A percentile compares a stretch with the other conserved stretches of the same genome.
Evolutionary conservation across 495 filamentous ascomycete species (phyloP).

Genomic region (Opeltia flavorubescens): DNA sequence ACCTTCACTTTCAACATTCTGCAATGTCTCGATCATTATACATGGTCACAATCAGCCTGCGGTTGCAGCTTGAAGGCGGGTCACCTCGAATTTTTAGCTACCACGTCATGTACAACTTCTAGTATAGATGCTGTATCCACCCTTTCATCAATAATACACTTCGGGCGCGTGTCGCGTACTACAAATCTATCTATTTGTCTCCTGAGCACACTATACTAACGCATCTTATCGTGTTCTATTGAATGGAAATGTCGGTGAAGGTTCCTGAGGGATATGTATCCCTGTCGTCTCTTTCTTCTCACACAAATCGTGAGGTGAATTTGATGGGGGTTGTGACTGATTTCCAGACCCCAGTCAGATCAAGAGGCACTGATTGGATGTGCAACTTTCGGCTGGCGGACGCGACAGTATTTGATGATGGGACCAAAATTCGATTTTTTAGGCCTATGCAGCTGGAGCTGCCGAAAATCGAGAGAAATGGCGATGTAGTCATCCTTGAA

Average conservation of each 20-base stretch:
- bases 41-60: too few species aligned
- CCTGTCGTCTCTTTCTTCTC: slow-evolving; percentile 22
- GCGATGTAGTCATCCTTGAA: slow-evolving; percentile 35
- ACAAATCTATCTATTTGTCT: too few species aligned
- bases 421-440: slow-evolving; percentile 39
- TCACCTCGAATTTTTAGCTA: too few species aligned
- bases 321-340: slow-evolving; percentile 39
- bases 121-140: too few species aligned
- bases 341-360: slow-evolving; percentile 17
- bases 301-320: slow-evolving; percentile 18
- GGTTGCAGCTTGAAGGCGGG: too few species aligned
- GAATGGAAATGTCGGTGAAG: slow-evolving; percentile 14
- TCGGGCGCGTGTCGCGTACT: background rate
- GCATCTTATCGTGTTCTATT: too few species aligned
- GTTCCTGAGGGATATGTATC: slow-evolving; percentile 20
- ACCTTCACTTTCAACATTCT: too few species aligned
- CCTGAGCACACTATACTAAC: too few species aligned
- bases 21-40: too few species aligned
- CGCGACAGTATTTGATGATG: slow-evolving; percentile 21
- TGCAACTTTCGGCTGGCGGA: slow-evolving; percentile 39
- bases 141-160: too few species aligned
- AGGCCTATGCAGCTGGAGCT: slow-evolving; percentile 23
- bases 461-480: slow-evolving; percentile 24
- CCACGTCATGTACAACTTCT: too few species aligned
- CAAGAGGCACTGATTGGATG: slow-evolving; percentile 22